These are phyloP conservation scores for Debaryomyces sp. DNA, from an alignment of 1,139 yeast species.

Conservation along the genomic window DNA sequence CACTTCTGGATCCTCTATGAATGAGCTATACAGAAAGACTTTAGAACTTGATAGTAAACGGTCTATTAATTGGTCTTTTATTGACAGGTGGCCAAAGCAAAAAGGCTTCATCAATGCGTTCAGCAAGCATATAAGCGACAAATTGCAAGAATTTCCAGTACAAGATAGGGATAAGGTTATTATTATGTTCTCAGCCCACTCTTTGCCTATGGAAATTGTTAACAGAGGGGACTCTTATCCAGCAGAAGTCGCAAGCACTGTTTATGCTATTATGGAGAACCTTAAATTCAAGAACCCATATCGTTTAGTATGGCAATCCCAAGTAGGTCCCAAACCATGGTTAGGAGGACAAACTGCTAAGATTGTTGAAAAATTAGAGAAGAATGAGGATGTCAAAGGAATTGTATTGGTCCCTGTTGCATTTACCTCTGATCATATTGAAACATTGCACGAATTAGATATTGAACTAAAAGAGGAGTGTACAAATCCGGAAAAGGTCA, in stretches of 20 bases:
- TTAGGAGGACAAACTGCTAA: conserved; percentile 90
- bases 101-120: conserved; percentile 76
- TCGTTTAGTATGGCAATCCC: conserved; percentile 95
- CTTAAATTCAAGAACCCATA: conserved; percentile 82
- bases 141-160: conserved; percentile 67
- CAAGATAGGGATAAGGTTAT: conserved; percentile 63
- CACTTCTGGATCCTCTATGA: conserved; percentile 87
- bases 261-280: conserved; percentile 86
- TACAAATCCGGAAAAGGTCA: conserved; percentile 68
- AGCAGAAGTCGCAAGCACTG: conserved; percentile 95
- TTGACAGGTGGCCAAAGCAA: conserved; percentile 96
- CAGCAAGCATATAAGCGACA: conserved; percentile 65
- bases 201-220: conserved; percentile 92
- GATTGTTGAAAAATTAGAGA: conserved; percentile 69
- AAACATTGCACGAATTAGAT: conserved; percentile 91
- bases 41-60: conserved; percentile 70
- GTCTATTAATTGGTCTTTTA: conserved; percentile 80
- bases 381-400: conserved; percentile 66
- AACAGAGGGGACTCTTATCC: conserved; percentile 97
- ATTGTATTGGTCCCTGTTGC: conserved; percentile 89
- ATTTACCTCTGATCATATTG: conserved; percentile 94
- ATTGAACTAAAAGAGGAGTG: conserved; percentile 76
- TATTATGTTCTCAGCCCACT: conserved; percentile 89
- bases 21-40: conserved; percentile 78
- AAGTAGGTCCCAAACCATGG: conserved; percentile 99